A percentile compares a stretch with the other conserved stretches of the same genome.
These are phyloP conservation scores for Astraeus odoratus DNA, from an alignment of 768 basidiomycete species.

Conservation along the genomic window DNA sequence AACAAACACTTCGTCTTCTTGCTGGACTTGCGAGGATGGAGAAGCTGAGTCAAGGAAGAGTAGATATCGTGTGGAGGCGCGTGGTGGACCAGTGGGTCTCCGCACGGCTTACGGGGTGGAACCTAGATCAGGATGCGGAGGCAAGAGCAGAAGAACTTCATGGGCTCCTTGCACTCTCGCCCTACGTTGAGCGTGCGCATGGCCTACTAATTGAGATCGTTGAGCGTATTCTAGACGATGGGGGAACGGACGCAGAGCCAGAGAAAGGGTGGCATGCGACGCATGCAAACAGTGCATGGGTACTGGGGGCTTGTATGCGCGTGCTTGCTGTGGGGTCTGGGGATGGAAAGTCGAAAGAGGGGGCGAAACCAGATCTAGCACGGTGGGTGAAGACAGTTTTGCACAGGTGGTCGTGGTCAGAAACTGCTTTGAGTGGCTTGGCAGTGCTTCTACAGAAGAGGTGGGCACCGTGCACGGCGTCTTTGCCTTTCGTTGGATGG, in stretches of 20 bases:
- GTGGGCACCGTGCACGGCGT: slow-evolving; percentile 25
- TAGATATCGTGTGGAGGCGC: slow-evolving; percentile 51
- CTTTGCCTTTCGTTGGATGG: background rate
- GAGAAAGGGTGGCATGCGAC: slow-evolving; percentile 28
- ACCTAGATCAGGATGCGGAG: slow-evolving; percentile 10
- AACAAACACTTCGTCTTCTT: slow-evolving; percentile 40
- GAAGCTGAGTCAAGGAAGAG: slow-evolving; percentile 39
- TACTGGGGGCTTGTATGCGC: slow-evolving; percentile 53
- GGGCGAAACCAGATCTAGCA: slow-evolving; percentile 35
- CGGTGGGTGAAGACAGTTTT: slow-evolving; percentile 42
- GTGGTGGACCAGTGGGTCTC: slow-evolving; percentile 43
- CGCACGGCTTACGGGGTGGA: slow-evolving; percentile 36
- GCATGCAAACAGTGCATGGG: slow-evolving; percentile 43
- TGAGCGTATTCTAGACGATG: slow-evolving; percentile 29
- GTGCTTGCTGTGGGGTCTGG: slow-evolving; percentile 33
- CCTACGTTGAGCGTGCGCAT: slow-evolving; percentile 42
- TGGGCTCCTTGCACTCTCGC: slow-evolving; percentile 47
- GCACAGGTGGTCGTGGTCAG: slow-evolving; percentile 53
- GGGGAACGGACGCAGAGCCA: slow-evolving; percentile 4
- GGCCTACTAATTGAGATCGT: slow-evolving; percentile 39
- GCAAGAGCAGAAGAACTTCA: slow-evolving; percentile 46
- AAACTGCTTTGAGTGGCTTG: slow-evolving; percentile 48
- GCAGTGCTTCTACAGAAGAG: slow-evolving; percentile 40
- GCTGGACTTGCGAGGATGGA: slow-evolving; percentile 41
- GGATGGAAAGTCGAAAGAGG: slow-evolving; percentile 38